These are phyloP conservation scores for Emiliania huxleyi DNA, from an alignment of 78 protist species.

Conservation along the genomic window DNA sequence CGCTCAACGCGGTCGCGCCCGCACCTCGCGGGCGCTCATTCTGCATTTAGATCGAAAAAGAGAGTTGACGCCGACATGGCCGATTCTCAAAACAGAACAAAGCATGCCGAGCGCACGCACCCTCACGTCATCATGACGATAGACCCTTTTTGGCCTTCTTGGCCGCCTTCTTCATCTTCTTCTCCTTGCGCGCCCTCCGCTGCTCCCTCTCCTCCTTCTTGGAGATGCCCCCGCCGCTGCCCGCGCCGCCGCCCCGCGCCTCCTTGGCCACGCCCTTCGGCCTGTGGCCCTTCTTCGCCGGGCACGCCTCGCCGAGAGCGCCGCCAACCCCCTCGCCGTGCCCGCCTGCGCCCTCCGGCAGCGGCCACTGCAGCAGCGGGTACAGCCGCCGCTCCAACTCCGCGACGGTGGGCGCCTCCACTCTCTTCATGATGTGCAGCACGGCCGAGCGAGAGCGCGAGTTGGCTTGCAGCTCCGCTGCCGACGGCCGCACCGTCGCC, in stretches of 20 bases:
- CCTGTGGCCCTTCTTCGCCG: not conserved
- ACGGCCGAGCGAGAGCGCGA: constrained; percentile 10
- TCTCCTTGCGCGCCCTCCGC: constrained; percentile 44
- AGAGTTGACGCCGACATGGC: no score
- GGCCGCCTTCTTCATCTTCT: constrained; percentile 25
- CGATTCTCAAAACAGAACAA: no score
- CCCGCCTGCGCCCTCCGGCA: not conserved
- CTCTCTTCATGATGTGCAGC: not conserved
- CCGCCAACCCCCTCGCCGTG: not conserved
- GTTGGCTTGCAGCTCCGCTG: not conserved
- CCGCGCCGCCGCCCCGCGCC: no score
- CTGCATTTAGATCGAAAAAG: no score
- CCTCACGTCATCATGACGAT: no score
- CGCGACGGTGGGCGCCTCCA: not conserved
- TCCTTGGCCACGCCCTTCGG: no score
- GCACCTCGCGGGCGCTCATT: no score
- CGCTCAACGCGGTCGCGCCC: no score
- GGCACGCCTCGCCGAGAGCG: not conserved
- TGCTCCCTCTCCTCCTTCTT: not conserved
- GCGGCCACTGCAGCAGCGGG: not conserved
- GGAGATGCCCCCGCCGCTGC: not conserved
- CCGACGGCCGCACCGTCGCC: not conserved
- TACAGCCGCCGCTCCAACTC: not conserved
- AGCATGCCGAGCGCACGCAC: no score
- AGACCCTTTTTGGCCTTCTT: not conserved